Evolutionary conservation across 2,329 filamentous ascomycete genomes (phyloP), one percentile per base, ranked within the genome.

Genomic region (Pseudogymnoascus sp.): DNA sequence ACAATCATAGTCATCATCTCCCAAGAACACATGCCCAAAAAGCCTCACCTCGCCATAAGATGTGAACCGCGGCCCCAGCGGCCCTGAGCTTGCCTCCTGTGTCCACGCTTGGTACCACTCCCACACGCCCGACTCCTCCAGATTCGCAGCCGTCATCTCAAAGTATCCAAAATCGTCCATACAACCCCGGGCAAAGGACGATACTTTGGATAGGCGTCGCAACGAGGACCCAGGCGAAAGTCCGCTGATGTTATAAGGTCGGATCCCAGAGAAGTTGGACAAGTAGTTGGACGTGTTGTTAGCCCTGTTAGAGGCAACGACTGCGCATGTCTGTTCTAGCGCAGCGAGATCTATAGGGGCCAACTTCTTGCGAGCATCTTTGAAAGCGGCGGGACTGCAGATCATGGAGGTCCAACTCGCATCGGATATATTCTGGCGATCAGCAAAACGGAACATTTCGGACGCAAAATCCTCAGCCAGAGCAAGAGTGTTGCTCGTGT

Each of bases 121-220:
- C 35, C 38, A 60, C 14, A 41, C 58, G 3, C 58, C 33, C 6
- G 58, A 60, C 19, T 37, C 58, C n/a, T 60, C 58, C 38, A 60
- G 33, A 10, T 60, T 60, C 0, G 33, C 38, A 19, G 33, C 33
- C 10, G 58, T 60, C 58, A 60, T 60, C 38, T 38, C 38, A 41
- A 60, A 60, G 19, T 38, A 60, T 12, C 38, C 58, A 16, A 60
- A 41, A 7, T 60, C 58, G 19, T 60, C 58, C 33, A 41, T 60
- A 12, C 58, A 60, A 55, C 49, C 49, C 10, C 29, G 49, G n/a
- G n/a, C 49, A 5, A 33, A 55, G 4, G 16, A 6, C 16, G 49
- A 8, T 12, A 10, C 29, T 21, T 55, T 55, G 10, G 29, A 55
- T 19, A 55, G 26, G n/a, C 49, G 49, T 33, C 49, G 29, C 29